Base-by-base conservation (phyloP, 306 rosid genomes). In the Ormosia semicastrata region DNA sequence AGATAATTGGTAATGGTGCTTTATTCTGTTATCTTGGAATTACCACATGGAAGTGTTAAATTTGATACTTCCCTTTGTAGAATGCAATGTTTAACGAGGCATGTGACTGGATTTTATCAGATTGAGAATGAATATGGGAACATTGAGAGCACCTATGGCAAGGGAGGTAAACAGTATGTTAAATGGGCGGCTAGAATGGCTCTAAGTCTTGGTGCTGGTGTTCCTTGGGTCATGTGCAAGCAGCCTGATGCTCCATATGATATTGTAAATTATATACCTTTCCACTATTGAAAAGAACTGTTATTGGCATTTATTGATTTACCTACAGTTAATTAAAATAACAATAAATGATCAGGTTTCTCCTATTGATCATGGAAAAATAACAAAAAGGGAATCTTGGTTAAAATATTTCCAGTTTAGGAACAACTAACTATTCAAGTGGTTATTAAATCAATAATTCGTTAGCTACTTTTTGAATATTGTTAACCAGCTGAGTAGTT, bases 181-280 rank as follows among this genome's bases (percentile, higher is more conserved):
- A 89, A 95, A 86, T 95, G 99, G 99, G 97, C 95, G 8, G 97
- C 97, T 65, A 79, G 67, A 82, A 93, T 95, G 99, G 99, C 99
- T 89, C 81, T 89, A 82, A 88, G 86, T 81, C 97, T 95, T 71
- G 96, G 87, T 78, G 93, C 99, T 80, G 97, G 95, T 54, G 99
- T 95, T 81, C 99, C 99, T 49, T 95, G 99, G 99, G 92, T 95
- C 89, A 95, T 95, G 99, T 95, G 99, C 95, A 88, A 5, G 90
- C 99, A 95, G 87, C 52, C 87, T 52, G 99, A 95, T 86, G 98
- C 99, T 88, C 99, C 99, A 59, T 79, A 65, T 52, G 82, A 88
- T 66, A 87, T 95, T 32, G 99, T 95, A 88, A 89, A 76, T 73
- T 76, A 84, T 77, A 80, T 44, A 14, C 78, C 79, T 66, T 65